Conservation (phyloP, 805 yeast species). For the Wickerhamomyces pijperi region DNA sequence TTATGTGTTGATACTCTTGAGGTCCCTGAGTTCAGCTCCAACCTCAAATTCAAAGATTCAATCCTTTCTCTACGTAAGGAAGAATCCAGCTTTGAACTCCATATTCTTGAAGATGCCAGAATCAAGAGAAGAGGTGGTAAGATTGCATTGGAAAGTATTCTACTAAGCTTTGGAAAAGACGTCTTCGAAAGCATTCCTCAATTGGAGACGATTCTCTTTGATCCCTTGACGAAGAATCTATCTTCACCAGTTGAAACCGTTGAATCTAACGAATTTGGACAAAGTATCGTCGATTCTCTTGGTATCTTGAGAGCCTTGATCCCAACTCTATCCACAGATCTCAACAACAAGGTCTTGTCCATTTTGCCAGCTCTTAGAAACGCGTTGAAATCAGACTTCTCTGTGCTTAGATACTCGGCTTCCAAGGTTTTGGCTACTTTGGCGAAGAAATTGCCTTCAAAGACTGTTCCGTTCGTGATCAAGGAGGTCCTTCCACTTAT, state of each 20-base stretch:
- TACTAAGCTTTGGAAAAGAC: constrained; percentile 38
- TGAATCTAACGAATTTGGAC: constrained; percentile 46
- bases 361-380: constrained; percentile 39
- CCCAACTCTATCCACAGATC: constrained; percentile 40
- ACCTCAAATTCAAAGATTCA: constrained; percentile 36
- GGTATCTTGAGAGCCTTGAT: constrained; percentile 71
- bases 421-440: constrained; percentile 82
- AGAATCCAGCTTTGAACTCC: constrained; percentile 56
- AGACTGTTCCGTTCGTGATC: constrained; percentile 72
- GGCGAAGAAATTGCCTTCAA: constrained; percentile 56
- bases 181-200: constrained; percentile 58
- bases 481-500: constrained; percentile 68
- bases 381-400: constrained; percentile 53
- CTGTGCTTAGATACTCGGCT: constrained; percentile 83
- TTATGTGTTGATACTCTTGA: constrained; percentile 92
- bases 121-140: constrained; percentile 81
- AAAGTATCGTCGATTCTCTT: constrained; percentile 72
- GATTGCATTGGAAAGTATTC: constrained; percentile 50
- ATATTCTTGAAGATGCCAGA: constrained; percentile 59
- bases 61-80: constrained; percentile 74
- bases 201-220: constrained; percentile 52
- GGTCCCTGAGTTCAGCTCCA: constrained; percentile 82
- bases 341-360: constrained; percentile 40
- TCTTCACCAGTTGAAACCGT: constrained; percentile 18
- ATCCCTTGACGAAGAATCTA: constrained; percentile 39